Base-by-base conservation (phyloP, 257 asterid species). In the Nicotiana tomentosiformis region DNA sequence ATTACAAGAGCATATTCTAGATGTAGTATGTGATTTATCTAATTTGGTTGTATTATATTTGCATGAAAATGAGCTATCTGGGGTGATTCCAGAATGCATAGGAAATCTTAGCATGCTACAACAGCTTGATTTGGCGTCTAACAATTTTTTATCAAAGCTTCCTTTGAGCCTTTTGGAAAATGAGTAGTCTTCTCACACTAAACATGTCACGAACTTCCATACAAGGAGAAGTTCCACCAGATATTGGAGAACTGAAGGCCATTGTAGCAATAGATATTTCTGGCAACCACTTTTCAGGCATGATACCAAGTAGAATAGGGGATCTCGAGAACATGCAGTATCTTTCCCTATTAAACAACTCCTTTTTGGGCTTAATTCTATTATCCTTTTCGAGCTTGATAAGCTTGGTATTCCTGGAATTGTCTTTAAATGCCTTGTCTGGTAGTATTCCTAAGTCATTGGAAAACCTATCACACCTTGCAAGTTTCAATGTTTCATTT, bases 311-410 rank as follows among this genome's bases (percentile, higher is more conserved):
- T 30, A 26, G 82, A 39, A 15, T 87, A 2, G 91, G 89, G 12
- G 82, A 82, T 14, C 86, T 87, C 4, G 33, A 14, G 56, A 32
- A 2, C 32, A 57, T 90, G 78, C 64, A 84, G 74, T 60, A 51
- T 70, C 88, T 90, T 33, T 78, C 67, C 51, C 84, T 90, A n/a
- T 87, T 88, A 11, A 70, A 85, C 49, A 87, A 88, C 35, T 81
- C 81, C 12, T 86, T 87, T 1, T 68, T 66, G 16, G 91, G 93
- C 26, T 35, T 83, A 18, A 90, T 90, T 85, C 89, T 90, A 20
- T 16, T 57, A 20, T 77, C 91, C 17, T 55, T 87, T 39, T 83
- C 88, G 2, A 65, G 80, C 33, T 49, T 85, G 84, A 74, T 67
- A 84, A 84, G 85, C 87, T 82, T 86, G 82, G 89, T 68, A 81